These are phyloP conservation scores for Wickerhamomyces subpelliculosus DNA, from an alignment of 805 yeast species.

Conservation along the genomic window DNA sequence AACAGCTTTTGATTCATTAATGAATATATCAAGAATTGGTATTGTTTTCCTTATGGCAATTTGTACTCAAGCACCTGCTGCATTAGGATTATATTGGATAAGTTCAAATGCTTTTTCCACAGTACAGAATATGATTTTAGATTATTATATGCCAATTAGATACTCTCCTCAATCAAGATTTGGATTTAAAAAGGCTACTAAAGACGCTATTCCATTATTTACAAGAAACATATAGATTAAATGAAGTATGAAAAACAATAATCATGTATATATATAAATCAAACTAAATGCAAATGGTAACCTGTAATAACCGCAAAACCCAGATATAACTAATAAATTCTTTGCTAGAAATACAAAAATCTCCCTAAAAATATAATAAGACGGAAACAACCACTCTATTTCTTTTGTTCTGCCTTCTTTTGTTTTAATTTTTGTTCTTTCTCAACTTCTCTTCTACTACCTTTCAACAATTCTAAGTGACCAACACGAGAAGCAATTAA, in stretches of 20 bases:
- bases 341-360: too few species aligned
- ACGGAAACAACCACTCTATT: neutral
- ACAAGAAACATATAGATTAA: slow-evolving; percentile 3
- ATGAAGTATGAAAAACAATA: neutral
- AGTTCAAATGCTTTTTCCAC: slow-evolving; percentile 76
- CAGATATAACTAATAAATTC: neutral
- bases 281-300: neutral
- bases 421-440: slow-evolving; percentile 41
- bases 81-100: slow-evolving; percentile 83
- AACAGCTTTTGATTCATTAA: slow-evolving; percentile 54
- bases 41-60: slow-evolving; percentile 77
- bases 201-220: slow-evolving; percentile 6
- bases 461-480: slow-evolving; percentile 85
- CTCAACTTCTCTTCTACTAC: slow-evolving; percentile 80
- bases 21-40: slow-evolving; percentile 67
- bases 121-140: slow-evolving; percentile 66
- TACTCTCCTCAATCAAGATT: slow-evolving; percentile 8
- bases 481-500: slow-evolving; percentile 87
- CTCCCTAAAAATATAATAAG: neutral
- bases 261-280: neutral
- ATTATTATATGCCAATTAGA: slow-evolving; percentile 27
- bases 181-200: slow-evolving; percentile 1
- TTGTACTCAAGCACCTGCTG: slow-evolving; percentile 80
- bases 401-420: slow-evolving; percentile 12
- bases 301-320: neutral